A percentile compares a stretch with the other conserved stretches of the same genome.
Evolutionary conservation across 2,329 filamentous ascomycete genomes (phyloP).

Genomic region (Aaosphaeria arxii): DNA sequence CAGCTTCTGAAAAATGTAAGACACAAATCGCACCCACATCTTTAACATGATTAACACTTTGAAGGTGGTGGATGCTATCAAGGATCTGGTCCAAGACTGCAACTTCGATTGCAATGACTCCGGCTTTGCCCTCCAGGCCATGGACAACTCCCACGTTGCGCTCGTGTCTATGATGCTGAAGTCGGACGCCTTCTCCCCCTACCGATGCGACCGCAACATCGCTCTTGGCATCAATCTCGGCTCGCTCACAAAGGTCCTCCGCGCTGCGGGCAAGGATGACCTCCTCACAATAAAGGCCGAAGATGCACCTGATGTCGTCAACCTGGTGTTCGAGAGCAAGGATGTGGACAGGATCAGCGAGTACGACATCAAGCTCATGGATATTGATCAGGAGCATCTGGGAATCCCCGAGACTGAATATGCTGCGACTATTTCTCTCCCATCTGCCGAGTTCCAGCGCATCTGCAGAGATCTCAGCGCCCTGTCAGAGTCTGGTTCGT

Average conservation of each 20-base stretch:
- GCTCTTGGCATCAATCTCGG: slow-evolving; percentile 95
- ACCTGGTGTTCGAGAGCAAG: slow-evolving; percentile 89
- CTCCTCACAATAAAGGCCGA: slow-evolving; percentile 96
- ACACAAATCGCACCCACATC: not conserved
- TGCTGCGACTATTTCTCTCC: slow-evolving; percentile 85
- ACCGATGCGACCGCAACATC: slow-evolving; percentile 98
- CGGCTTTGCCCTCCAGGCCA: slow-evolving; percentile 94
- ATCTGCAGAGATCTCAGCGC: slow-evolving; percentile 91
- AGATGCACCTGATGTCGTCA: slow-evolving; percentile 92
- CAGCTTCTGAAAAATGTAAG: slow-evolving; percentile 87
- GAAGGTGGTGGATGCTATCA: slow-evolving; percentile 97
- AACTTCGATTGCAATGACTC: slow-evolving; percentile 99
- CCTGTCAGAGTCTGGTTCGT: slow-evolving; percentile 90
- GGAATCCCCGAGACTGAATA: slow-evolving; percentile 99
- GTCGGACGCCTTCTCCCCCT: slow-evolving; percentile 89
- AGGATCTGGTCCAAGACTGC: slow-evolving; percentile 98
- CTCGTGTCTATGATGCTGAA: slow-evolving; percentile 99
- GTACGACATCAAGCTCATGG: slow-evolving; percentile 99
- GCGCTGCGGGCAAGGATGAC: slow-evolving; percentile 90
- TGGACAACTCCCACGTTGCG: slow-evolving; percentile 99
- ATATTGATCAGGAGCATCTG: slow-evolving; percentile 99
- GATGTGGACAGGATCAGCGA: slow-evolving; percentile 90
- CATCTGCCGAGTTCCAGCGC: slow-evolving; percentile 83
- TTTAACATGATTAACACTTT: slow-evolving; percentile 7
- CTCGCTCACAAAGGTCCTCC: slow-evolving; percentile 95